These are phyloP conservation scores for Aspergillus carbonarius DNA, from an alignment of 2,329 filamentous ascomycete species.

Conservation along the genomic window DNA sequence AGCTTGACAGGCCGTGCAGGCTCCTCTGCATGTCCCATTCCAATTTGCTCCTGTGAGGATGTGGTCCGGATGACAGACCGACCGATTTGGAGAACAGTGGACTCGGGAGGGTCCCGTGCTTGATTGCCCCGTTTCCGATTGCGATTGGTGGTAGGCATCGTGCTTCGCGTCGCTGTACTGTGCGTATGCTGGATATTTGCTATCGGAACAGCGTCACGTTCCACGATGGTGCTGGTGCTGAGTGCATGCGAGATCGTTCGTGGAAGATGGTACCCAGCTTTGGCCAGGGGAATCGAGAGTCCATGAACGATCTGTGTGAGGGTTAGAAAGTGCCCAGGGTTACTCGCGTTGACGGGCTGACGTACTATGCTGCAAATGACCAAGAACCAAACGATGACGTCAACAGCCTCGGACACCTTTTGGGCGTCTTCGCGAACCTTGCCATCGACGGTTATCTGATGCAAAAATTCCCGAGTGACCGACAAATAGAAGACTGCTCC, in stretches of 20 bases:
- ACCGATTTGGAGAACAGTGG: constrained; percentile 29
- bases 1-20: constrained; percentile 36
- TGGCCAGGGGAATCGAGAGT: constrained; percentile 70
- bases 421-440: constrained; percentile 64
- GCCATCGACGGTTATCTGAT: constrained; percentile 57
- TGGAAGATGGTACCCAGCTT: constrained; percentile 48
- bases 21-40: constrained; percentile 26
- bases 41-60: constrained; percentile 22
- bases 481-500: constrained; percentile 90
- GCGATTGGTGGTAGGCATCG: constrained; percentile 19
- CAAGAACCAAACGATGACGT: constrained; percentile 81
- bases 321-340: constrained; percentile 2
- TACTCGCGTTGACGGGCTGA: background rate
- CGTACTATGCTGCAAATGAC: constrained; percentile 75
- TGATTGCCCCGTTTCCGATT: constrained; percentile 25
- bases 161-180: constrained; percentile 33
- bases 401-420: constrained; percentile 64
- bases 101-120: constrained; percentile 16
- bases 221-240: constrained; percentile 41
- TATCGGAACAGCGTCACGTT: constrained; percentile 32
- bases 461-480: constrained; percentile 72
- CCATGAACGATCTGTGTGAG: constrained; percentile 69
- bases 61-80: constrained; percentile 24
- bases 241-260: constrained; percentile 46
- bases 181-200: constrained; percentile 28